phyloP scores from a whole-genome alignment of 208 protist genomes.

The Acanthamoeba healyi region DNA sequence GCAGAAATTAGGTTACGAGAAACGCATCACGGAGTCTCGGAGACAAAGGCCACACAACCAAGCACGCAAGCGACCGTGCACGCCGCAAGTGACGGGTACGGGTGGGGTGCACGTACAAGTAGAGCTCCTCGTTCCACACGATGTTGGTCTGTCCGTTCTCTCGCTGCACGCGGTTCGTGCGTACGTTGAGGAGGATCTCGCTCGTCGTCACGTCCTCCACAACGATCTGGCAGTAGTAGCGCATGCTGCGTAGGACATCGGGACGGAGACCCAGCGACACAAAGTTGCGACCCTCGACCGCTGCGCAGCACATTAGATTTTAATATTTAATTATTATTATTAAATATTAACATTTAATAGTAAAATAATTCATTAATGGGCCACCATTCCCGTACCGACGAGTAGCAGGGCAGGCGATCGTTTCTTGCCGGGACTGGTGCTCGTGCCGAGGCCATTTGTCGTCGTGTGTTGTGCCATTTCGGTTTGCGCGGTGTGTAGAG shows the following conservation, averaged over 20 bases:
- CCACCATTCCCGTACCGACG: neutral
- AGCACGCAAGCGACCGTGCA: too few species aligned
- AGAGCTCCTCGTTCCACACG: slow-evolving; percentile 29
- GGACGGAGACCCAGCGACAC: neutral
- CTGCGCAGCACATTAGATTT: neutral
- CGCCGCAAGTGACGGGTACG: too few species aligned
- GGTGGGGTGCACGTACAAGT: neutral
- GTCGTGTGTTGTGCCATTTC: neutral
- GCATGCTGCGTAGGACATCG: neutral
- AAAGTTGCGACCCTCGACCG: slow-evolving; percentile 18
- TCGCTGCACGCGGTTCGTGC: slow-evolving; percentile 10
- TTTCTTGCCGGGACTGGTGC: neutral
- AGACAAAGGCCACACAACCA: too few species aligned
- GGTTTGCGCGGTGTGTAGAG: neutral
- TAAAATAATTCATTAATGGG: neutral
- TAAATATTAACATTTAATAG: neutral
- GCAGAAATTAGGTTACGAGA: too few species aligned
- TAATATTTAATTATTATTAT: too few species aligned
- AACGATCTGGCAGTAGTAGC: slow-evolving; percentile 25
- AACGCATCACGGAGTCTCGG: too few species aligned
- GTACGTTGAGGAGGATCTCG: neutral
- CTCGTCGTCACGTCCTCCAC: slow-evolving; percentile 5
- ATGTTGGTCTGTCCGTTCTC: slow-evolving; percentile 16
- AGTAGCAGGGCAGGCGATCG: neutral
- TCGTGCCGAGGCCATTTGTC: neutral